These are phyloP conservation scores for Apiospora phragmitis DNA, from an alignment of 2,329 filamentous ascomycete species.

Conservation along the genomic window DNA sequence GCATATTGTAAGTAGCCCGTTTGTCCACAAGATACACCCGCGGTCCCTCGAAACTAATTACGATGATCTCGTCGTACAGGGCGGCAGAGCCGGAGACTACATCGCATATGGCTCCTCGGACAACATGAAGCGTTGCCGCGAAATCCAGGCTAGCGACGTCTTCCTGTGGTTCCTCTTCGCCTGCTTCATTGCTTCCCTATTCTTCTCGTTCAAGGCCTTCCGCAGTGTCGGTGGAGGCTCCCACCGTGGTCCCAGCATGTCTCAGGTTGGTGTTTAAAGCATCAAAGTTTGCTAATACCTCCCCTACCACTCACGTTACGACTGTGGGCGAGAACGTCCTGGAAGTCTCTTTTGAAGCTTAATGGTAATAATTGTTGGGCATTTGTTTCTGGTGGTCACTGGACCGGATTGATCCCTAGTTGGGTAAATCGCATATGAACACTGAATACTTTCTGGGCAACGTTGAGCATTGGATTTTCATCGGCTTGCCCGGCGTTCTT, in stretches of 20 bases:
- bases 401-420: background rate
- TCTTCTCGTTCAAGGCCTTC: conserved; percentile 55
- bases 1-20: background rate
- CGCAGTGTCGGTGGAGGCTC: conserved; percentile 50
- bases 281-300: background rate
- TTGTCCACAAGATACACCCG: background rate
- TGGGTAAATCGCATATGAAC: background rate
- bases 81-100: conserved; percentile 47
- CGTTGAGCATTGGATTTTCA: background rate
- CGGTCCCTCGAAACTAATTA: conserved; percentile 9
- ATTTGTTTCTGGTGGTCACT: background rate
- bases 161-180: conserved; percentile 81
- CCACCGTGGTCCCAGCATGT: conserved; percentile 52
- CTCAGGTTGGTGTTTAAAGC: conserved; percentile 42
- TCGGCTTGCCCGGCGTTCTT: background rate
- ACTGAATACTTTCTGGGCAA: background rate
- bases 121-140: conserved; percentile 66
- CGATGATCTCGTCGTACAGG: conserved; percentile 27
- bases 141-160: conserved; percentile 71
- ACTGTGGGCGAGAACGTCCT: background rate
- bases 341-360: background rate
- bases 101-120: conserved; percentile 64
- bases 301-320: too few species aligned
- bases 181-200: conserved; percentile 56
- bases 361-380: background rate